A percentile compares a stretch with the other conserved stretches of the same genome.
Evolutionary conservation across 352 stramenopile species (phyloP).

Genomic region (Phytophthora nicotianae): DNA sequence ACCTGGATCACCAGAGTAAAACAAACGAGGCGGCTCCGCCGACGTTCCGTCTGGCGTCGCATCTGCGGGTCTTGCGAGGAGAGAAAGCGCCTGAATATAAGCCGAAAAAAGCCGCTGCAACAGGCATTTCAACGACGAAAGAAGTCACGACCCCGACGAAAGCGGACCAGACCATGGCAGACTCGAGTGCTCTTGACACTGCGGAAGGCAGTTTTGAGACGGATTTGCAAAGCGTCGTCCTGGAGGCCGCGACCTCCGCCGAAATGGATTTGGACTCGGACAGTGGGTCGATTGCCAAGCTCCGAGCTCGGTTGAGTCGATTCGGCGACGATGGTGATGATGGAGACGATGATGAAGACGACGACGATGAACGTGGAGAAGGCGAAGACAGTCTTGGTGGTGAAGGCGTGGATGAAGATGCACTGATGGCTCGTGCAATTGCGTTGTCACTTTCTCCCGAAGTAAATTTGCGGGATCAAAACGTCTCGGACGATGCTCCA

Average conservation of each 20-base stretch:
- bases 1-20: slow-evolving; percentile 37
- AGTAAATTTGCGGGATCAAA: slow-evolving; percentile 73
- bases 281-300: slow-evolving; percentile 59
- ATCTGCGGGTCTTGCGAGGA: slow-evolving; percentile 76
- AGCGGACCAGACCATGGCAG: slow-evolving; percentile 32
- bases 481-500: slow-evolving; percentile 13
- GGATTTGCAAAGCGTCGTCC: slow-evolving; percentile 37
- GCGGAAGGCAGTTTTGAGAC: slow-evolving; percentile 36
- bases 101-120: slow-evolving; percentile 14
- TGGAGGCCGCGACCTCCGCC: slow-evolving; percentile 32
- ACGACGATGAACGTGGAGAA: slow-evolving; percentile 53
- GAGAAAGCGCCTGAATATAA: slow-evolving; percentile 63
- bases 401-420: slow-evolving; percentile 87
- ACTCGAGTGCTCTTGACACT: slow-evolving; percentile 25
- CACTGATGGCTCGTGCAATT: slow-evolving; percentile 88
- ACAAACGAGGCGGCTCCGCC: slow-evolving; percentile 12
- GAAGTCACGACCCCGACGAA: slow-evolving; percentile 41
- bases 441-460: slow-evolving; percentile 87
- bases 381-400: slow-evolving; percentile 52
- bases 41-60: slow-evolving; percentile 61
- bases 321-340: slow-evolving; percentile 75
- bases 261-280: slow-evolving; percentile 80
- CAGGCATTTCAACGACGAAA: slow-evolving; percentile 25
- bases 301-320: slow-evolving; percentile 66
- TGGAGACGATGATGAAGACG: slow-evolving; percentile 61